Evolutionary conservation across 441 rosid genomes (phyloP), one percentile per base, ranked within the genome.

Genomic region (Biscutella laevigata): DNA sequence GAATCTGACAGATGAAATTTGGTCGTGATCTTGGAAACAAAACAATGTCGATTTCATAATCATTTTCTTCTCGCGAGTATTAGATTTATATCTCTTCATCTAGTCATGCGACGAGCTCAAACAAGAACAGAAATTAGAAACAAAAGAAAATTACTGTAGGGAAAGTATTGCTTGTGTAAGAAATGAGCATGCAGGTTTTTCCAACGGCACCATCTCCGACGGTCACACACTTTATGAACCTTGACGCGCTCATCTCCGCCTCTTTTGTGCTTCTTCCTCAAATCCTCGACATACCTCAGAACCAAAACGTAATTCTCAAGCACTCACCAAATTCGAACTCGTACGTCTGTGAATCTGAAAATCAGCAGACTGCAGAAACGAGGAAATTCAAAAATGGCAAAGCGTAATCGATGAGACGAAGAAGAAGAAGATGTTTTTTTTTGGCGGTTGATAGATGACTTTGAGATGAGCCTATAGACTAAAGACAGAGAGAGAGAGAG

Each of bases 141-240:
- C n/a, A 11, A 14, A 16, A 32, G 52, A 41, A 8, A 28, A 2
- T 57, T 59, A 79, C 88, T 68, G 81, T 79, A 24, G 80, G 85
- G 24, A 79, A 82, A 14, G 85, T 75, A 71, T 82, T 82, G 88
- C 83, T 82, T 60, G 85, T 82, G 63, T 82, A 82, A 45, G 83
- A 77, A 64, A 82, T 79, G 33, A 82, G 65, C 77, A 79, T 62
- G 61, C 85, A 79, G 8, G 88, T 79, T 77, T 82, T 82, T 19
- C 88, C 85, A 16, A 82, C 83, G 21, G 83, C 80, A 27, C 84
- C 83, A 53, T 82, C 83, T 57, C 88, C 88, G 20, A 82, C 88
- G 12, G 85, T 82, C 5, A 79, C 85, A 44, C 88, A 79, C 72
- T 79, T 79, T 24, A 79, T 79, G 59, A 79, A 79, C 75, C 85